Evolutionary conservation across 345 rosid genomes (phyloP).

Genomic region (Punica granatum): DNA sequence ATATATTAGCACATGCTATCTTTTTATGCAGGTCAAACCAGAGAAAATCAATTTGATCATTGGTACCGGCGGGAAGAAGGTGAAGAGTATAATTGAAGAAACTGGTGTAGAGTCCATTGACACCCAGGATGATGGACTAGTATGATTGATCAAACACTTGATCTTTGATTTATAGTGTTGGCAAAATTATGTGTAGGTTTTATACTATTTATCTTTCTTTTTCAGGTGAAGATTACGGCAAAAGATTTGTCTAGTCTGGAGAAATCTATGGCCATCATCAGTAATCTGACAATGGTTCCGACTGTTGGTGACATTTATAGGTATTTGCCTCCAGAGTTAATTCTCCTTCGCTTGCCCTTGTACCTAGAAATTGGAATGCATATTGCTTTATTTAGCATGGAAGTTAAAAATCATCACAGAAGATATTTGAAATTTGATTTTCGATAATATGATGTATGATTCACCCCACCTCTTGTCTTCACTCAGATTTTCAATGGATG

Average conservation of each 20-base stretch:
- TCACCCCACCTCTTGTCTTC: neutral
- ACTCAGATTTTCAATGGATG: neutral
- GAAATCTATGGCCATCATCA: constrained; percentile 71
- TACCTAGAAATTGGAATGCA: neutral
- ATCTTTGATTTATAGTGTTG: constrained; percentile 13
- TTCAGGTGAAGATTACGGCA: constrained; percentile 84
- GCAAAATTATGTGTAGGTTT: constrained; percentile 12
- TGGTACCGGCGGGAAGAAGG: constrained; percentile 97
- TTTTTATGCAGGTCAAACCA: constrained; percentile 65
- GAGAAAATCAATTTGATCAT: constrained; percentile 75
- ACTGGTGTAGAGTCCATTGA: constrained; percentile 92
- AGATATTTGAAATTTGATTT: neutral
- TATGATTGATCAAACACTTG: constrained; percentile 31
- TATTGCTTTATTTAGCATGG: neutral
- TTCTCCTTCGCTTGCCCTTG: neutral
- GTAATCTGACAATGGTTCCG: constrained; percentile 81
- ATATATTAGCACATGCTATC: constrained; percentile 5
- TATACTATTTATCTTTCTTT: constrained; percentile 14
- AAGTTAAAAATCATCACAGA: neutral
- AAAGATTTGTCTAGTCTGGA: constrained; percentile 74
- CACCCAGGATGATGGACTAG: constrained; percentile 78
- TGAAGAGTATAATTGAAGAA: constrained; percentile 91
- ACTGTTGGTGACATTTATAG: constrained; percentile 76
- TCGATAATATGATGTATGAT: neutral
- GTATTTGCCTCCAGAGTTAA: constrained; percentile 22